Evolutionary conservation across 805 yeast species (phyloP), one percentile per base, ranked within the genome.

Genomic region (Hanseniaspora occidentalis): DNA sequence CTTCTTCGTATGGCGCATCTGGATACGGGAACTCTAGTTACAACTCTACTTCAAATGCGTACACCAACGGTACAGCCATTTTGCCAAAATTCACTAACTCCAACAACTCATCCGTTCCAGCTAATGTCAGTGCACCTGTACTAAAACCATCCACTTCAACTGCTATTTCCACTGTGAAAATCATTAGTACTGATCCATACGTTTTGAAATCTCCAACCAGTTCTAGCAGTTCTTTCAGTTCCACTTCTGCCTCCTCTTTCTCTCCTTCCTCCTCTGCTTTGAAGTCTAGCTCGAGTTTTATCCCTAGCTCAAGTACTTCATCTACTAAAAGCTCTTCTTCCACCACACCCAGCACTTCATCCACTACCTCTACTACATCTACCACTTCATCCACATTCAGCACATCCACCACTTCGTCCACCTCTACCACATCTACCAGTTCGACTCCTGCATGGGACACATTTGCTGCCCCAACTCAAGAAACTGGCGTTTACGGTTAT

Each of bases 361-460:
- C 54, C 41, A 43, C 49, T 25, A 45, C 54, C 45, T 24, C 51
- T 21, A 40, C 44, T 33, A 45, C 53, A 27, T 45, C 45, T 43
- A 47, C 58, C 50, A 31, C 44, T 10, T 18, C 56, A 35, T 50
- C 58, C 35, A 24, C 49, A 37, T 39, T 35, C 47, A 20, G n/a
- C n/a, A 40, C 48, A 17, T 26, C 50, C 6, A 25, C 47, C 31
- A 37, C 47, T 20, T 33, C 45, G 31, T 37, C 48, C 14, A 38
- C 55, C 8, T 35, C 49, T 6, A 41, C 52, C 16, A 35, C 55
- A 17, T 50, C 50, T 14, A 38, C 52, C 11, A 41, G 51, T 6
- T 47, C 50, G 16, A 54, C 55, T 10, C 31, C 52, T 8, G 35
- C 50, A 7, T 18, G 35, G 7, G 17, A 39, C n/a, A 38, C 42